Base-by-base conservation (phyloP, 1,284 basidiomycete genomes). In the Gymnopus androsaceus region DNA sequence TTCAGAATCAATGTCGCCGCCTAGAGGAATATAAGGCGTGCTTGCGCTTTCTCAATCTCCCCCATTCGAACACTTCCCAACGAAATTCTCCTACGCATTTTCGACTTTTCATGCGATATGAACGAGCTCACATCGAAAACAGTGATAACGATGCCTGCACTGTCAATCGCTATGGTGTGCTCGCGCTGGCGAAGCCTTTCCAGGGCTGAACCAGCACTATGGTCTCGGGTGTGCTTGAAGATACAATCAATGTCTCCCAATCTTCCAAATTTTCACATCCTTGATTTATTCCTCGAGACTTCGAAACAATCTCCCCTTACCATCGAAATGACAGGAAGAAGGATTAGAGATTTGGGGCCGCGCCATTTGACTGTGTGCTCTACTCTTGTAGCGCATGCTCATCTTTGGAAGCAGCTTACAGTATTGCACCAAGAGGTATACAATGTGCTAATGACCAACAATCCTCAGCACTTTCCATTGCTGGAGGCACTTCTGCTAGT, bases 11-110 rank as follows among this genome's bases (percentile, higher is more conserved):
- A 25, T 12, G 51, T 25, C 37, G 42, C 21, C 41, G 27, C 27
- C 9, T 37, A 17, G 41, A 41, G 11, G 41, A 53, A 37, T 33
- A 44, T 23, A 33, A 9, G 25, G 11, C 4, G 12, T 53, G 41
- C 25, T n/a, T n/a, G 21, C 34, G 19, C 41, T 31, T 19, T 44
- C 41, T 19, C 17, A 45, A 12, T n/a, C 31, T 53, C 21, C 34
- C 51, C 12, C 51, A 34, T 54, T n/a, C 42, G 52, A 14, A 46
- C 21, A 47, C 44, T 54, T 9, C 44, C 52, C 3, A 47, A 47
- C 37, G 52, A 54, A 31, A 11, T 54, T 19, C 12, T 38, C 3
- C 25, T 45, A 8, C 25, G 33, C 28, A 47, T 54, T 12, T 54
- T 54, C 30, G 33, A 44, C 15, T 36, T 17, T 15, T 17, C 40